Percentiles rank a stretch among this genome's conserved stretches.
phyloP scores from a whole-genome alignment of 805 yeast species.

The Tanozyma kutaoensis region DNA sequence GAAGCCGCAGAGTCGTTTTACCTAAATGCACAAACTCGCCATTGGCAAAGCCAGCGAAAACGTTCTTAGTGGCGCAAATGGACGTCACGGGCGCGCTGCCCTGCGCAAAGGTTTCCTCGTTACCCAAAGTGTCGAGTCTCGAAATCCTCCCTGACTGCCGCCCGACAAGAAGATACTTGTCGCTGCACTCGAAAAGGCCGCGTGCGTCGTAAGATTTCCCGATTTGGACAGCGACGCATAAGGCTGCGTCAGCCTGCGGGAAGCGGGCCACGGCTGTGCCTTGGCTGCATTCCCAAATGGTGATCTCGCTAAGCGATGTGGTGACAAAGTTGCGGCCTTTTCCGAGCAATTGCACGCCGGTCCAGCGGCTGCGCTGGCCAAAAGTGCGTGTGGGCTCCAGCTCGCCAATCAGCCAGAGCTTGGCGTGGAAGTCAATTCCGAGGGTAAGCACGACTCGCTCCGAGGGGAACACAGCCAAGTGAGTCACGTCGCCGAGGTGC shows the following conservation, averaged over 20 bases:
- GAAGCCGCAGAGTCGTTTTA: too few species aligned
- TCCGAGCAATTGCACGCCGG: slow-evolving; percentile 40
- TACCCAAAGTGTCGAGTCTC: too few species aligned
- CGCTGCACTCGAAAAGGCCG: too few species aligned
- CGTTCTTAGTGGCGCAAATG: too few species aligned
- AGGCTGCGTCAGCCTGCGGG: slow-evolving; percentile 11
- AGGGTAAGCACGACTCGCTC: slow-evolving; percentile 45
- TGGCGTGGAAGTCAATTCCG: slow-evolving; percentile 45
- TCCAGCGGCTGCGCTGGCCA: slow-evolving; percentile 36
- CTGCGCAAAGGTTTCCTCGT: too few species aligned
- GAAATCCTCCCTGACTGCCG: too few species aligned
- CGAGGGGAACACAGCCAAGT: slow-evolving; percentile 45
- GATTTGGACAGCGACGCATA: slow-evolving; percentile 5
- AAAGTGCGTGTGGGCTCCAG: slow-evolving; percentile 27
- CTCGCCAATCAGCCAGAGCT: slow-evolving; percentile 40
- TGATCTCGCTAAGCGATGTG: slow-evolving; percentile 36
- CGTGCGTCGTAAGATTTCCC: too few species aligned
- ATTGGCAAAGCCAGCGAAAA: too few species aligned
- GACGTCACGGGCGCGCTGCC: too few species aligned
- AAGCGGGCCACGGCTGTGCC: slow-evolving; percentile 30
- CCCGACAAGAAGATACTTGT: too few species aligned
- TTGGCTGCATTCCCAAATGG: slow-evolving; percentile 59
- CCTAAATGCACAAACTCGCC: too few species aligned
- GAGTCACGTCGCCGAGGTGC: slow-evolving; percentile 35
- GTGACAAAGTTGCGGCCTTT: slow-evolving; percentile 57